Conservation (phyloP, 345 rosid species). For the Odontarrhena argentea region DNA sequence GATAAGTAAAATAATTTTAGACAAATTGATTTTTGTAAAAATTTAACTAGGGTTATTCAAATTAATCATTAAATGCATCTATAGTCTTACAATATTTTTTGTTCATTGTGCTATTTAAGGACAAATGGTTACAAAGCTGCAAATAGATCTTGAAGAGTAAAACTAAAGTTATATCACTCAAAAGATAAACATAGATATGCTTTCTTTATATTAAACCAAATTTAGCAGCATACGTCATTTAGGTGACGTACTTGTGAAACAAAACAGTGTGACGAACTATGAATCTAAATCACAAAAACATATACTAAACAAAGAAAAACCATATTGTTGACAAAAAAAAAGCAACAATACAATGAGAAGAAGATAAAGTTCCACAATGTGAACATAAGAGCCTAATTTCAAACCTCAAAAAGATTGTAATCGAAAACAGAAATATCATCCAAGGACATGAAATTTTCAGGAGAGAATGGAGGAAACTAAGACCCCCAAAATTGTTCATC, state of each 20-base stretch:
- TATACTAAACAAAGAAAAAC: conserved; percentile 3
- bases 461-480: background rate
- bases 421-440: background rate
- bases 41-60: too few relatives aligned
- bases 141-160: background rate
- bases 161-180: background rate
- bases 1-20: too few relatives aligned
- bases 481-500: background rate
- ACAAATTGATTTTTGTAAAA: too few relatives aligned
- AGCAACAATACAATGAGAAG: background rate
- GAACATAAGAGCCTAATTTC: background rate
- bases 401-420: background rate
- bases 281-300: conserved; percentile 4
- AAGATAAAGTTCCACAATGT: background rate
- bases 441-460: background rate
- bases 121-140: too few relatives aligned
- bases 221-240: background rate
- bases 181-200: background rate
- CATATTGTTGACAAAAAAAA: too few relatives aligned
- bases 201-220: background rate
- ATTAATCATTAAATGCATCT: too few relatives aligned
- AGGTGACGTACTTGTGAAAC: too few relatives aligned
- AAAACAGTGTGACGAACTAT: background rate
- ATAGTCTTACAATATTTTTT: too few relatives aligned
- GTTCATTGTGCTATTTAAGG: too few relatives aligned